A percentile compares a stretch with the other conserved stretches of the same genome.
These are phyloP conservation scores for Solanum habrochaites DNA, from an alignment of 257 asterid species.

Conservation along the genomic window DNA sequence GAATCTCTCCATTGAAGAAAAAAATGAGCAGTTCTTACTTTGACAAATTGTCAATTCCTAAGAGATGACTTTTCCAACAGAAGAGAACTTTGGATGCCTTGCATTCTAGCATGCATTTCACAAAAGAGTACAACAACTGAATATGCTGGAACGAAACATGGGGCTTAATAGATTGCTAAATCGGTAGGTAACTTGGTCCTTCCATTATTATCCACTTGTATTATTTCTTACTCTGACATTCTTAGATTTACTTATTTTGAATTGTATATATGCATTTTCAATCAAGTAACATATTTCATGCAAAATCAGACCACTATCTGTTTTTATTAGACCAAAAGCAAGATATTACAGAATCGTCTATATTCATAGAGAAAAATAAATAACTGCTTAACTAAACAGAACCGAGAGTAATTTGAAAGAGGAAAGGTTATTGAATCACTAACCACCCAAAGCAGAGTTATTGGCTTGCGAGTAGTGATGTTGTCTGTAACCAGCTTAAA, in stretches of 20 bases:
- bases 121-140: not conserved
- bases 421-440: conserved; percentile 12
- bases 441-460: conserved; percentile 98
- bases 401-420: not conserved
- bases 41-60: not conserved
- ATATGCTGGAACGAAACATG: not conserved
- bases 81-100: not conserved
- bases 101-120: not conserved
- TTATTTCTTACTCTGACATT: not conserved
- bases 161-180: not conserved
- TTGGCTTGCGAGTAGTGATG: conserved; percentile 91
- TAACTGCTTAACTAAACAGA: not conserved
- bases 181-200: not conserved
- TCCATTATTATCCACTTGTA: not conserved
- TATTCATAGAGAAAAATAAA: not conserved
- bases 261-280: not conserved
- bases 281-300: not conserved
- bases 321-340: not conserved
- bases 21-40: not conserved
- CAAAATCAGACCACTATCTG: not conserved
- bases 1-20: not conserved
- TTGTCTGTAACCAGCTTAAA: conserved; percentile 90
- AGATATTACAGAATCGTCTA: not conserved
- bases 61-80: not conserved
- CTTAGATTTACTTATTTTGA: not conserved